Conservation (phyloP, 192 early-diverging fungal genomes). For the Entomortierella lignicola region DNA sequence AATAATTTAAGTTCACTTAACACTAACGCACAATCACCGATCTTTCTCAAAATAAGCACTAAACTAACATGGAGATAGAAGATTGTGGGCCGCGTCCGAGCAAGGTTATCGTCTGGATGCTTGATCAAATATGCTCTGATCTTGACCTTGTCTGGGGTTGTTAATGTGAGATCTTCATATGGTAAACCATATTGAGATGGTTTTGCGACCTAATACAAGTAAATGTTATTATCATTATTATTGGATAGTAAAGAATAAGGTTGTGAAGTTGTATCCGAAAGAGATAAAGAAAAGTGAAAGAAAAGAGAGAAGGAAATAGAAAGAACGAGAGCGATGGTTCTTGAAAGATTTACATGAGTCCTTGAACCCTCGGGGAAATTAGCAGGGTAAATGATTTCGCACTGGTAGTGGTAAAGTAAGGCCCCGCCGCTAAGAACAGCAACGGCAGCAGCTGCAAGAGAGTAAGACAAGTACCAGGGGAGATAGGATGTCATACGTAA, state of each 20-base stretch:
- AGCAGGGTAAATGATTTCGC: conserved; percentile 82
- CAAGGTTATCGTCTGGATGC: conserved; percentile 63
- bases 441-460: conserved; percentile 54
- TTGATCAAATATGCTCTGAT: conserved; percentile 85
- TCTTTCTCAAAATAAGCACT: too few relatives aligned
- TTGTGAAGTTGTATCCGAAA: neutral
- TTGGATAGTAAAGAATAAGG: too few relatives aligned
- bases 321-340: neutral
- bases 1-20: too few relatives aligned
- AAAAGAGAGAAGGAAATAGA: neutral
- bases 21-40: too few relatives aligned
- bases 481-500: conserved; percentile 42
- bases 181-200: conserved; percentile 79
- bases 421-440: conserved; percentile 58
- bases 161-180: conserved; percentile 71
- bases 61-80: conserved; percentile 82
- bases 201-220: conserved; percentile 65
- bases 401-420: conserved; percentile 79
- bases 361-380: conserved; percentile 67
- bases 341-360: conserved; percentile 57
- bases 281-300: neutral
- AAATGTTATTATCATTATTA: too few relatives aligned
- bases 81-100: conserved; percentile 75
- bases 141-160: conserved; percentile 83
- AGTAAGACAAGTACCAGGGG: conserved; percentile 61